Evolutionary conservation across 805 yeast species (phyloP), one percentile per base, ranked within the genome.

Genomic region (Wickerhamomyces rabaulensis): DNA sequence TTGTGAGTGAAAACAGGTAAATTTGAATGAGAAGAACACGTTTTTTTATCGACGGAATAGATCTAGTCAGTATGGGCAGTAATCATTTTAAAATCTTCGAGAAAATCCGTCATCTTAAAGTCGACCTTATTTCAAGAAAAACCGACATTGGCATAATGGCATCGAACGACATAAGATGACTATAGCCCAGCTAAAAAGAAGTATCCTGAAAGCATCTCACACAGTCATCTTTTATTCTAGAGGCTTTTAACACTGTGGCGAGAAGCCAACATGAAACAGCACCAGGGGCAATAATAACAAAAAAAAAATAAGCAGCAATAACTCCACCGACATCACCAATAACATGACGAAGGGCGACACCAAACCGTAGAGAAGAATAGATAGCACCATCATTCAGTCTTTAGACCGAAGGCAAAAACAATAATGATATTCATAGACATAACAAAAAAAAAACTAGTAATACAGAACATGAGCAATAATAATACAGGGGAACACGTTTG

Each of bases 81-180:
- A 39, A 26, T 39, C 41, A 39, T 39, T 25, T 23, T 26, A 26
- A 26, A 39, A n/a, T 36, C 39, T 19, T 36, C 39, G 39, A 36
- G 25, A 13, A 31, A 19, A 20, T 19, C 23, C n/a, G 5, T 36
- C 23, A 19, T 20, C 10, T 36, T 36, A 12, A 19, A 20, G 22
- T 19, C 41, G 25, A 37, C 40, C 9, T 21, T 17, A 37, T 13
- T 15, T 21, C 31, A 27, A 13, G 31, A 27, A 27, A 13, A 27
- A 13, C n/a, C 15, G 31, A 33, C 10, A 33, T 2, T 17, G 9
- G 36, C 9, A 33, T 6, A 33, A 33, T 33, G 29, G 22, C 31
- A 15, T 25, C 29, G 20, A 39, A 23, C 16, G 25, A 36, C 39
- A 36, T 36, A 39, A 39, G 23, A 39, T 25, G 41, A 39, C 29